Conservation (phyloP, 2,329 filamentous ascomycete genomes). For the Cytospora leucostoma region DNA sequence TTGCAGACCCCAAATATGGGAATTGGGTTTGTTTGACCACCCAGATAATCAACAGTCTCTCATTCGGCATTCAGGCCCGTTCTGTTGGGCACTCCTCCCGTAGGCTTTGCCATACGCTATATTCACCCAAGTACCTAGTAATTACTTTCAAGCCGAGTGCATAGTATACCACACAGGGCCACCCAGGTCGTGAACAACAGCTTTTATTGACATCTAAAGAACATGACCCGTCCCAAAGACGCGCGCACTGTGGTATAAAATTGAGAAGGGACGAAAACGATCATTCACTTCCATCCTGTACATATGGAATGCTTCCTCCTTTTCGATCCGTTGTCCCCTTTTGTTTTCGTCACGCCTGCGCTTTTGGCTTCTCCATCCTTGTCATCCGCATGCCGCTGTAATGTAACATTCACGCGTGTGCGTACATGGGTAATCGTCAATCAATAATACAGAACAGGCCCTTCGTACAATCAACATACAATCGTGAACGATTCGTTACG, state of each 20-base stretch:
- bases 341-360: background rate
- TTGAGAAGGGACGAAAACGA: conserved; percentile 15
- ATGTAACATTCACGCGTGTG: background rate
- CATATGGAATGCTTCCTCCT: conserved; percentile 11
- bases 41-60: too few relatives aligned
- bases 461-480: conserved; percentile 7
- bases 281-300: conserved; percentile 5
- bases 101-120: too few relatives aligned
- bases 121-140: too few relatives aligned
- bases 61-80: too few relatives aligned
- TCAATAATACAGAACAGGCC: conserved; percentile 7
- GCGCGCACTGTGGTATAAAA: conserved; percentile 22
- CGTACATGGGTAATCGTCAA: conserved; percentile 14
- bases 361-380: conserved; percentile 3
- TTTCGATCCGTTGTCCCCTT: conserved; percentile 5
- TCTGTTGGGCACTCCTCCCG: too few relatives aligned
- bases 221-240: background rate
- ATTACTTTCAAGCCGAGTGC: too few relatives aligned
- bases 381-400: conserved; percentile 8
- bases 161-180: too few relatives aligned
- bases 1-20: too few relatives aligned
- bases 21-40: too few relatives aligned
- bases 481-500: background rate
- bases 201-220: background rate
- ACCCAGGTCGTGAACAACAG: too few relatives aligned